phyloP scores from a whole-genome alignment of 352 stramenopile genomes.

The Aphanomyces stellatus region DNA sequence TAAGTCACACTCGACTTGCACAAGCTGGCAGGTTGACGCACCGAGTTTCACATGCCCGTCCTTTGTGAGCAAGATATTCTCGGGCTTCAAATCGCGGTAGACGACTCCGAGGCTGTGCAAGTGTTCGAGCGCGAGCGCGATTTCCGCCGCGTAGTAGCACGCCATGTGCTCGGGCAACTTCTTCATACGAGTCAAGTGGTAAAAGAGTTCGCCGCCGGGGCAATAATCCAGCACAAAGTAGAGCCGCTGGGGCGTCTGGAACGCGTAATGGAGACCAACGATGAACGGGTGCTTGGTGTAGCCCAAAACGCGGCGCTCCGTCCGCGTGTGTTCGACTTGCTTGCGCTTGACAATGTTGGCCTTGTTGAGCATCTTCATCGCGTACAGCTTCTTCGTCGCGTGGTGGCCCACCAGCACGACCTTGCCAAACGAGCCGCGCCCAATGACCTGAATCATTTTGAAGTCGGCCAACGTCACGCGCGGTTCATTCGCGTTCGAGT shows the following conservation, averaged over 20 bases:
- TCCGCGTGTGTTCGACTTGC: slow-evolving; percentile 84
- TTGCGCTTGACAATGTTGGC: slow-evolving; percentile 85
- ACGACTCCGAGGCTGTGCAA: slow-evolving; percentile 76
- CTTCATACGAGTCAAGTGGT: slow-evolving; percentile 81
- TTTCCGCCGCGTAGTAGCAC: slow-evolving; percentile 85
- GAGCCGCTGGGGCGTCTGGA: slow-evolving; percentile 84
- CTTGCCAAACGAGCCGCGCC: slow-evolving; percentile 89
- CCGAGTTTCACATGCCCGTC: slow-evolving; percentile 84
- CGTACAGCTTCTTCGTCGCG: slow-evolving; percentile 81
- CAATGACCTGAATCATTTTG: slow-evolving; percentile 84
- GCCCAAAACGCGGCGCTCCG: slow-evolving; percentile 74
- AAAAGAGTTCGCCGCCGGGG: slow-evolving; percentile 81
- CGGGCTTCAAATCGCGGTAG: slow-evolving; percentile 70
- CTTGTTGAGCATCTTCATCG: slow-evolving; percentile 91
- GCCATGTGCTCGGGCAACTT: slow-evolving; percentile 82
- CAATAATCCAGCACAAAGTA: slow-evolving; percentile 96
- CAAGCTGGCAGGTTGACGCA: neutral
- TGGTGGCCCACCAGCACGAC: slow-evolving; percentile 80
- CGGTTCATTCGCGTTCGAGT: slow-evolving; percentile 25
- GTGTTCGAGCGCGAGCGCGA: slow-evolving; percentile 75
- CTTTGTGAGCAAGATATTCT: slow-evolving; percentile 69
- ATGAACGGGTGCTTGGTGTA: slow-evolving; percentile 84
- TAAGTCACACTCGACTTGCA: neutral
- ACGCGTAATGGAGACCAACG: slow-evolving; percentile 79
- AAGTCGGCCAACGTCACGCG: slow-evolving; percentile 62